Base-by-base conservation (phyloP, 2,329 filamentous ascomycete species). In the Colletotrichum gloeosporioides region DNA sequence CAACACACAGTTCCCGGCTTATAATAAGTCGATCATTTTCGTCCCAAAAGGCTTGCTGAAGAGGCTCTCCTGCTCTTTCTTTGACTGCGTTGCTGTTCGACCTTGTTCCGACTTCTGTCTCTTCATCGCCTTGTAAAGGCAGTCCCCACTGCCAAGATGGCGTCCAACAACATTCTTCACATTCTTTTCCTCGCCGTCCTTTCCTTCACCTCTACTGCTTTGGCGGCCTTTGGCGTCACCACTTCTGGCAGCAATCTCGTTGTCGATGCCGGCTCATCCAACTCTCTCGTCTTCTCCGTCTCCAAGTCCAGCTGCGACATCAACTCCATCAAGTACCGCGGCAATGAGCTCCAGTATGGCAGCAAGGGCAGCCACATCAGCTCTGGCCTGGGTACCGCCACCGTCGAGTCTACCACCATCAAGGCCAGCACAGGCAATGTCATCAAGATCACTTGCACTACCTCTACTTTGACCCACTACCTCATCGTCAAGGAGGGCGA, bases 391-490 rank as follows among this genome's bases (percentile, higher is more conserved):
- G 91, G 91, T n/a, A 86, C 87, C 4, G 89, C 90, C 9, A 90
- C 87, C 10, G 91, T 94, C 9, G 88, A 86, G 67, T 89, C 84
- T 76, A 87, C 82, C 69, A 82, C 83, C n/a, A 79, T 86, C 71
- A 78, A 77, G 65, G 81, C 62, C 81, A 57, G 79, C 71, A 44
- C 74, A 27, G 79, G 80, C 77, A 85, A 83, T 66, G 92, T 91
- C 80, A 88, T 92, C 79, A 93, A 92, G 82, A 88, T 93, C 49
- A 92, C 90, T 16, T 93, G 91, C 80, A 87, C 86, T 10, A 91
- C 91, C 1, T 86, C 85, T 61, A 92, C 88, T n/a, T 83, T 93
- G 74, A 93, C 90, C 1, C 92, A 94, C 49, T 94, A 93, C 83
- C 88, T 91, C 78, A 89, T 93, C 7, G 89, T 92, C 15, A 88